Base-by-base conservation (phyloP, 2,329 filamentous ascomycete species). In the Aspergillus glaucus region DNA sequence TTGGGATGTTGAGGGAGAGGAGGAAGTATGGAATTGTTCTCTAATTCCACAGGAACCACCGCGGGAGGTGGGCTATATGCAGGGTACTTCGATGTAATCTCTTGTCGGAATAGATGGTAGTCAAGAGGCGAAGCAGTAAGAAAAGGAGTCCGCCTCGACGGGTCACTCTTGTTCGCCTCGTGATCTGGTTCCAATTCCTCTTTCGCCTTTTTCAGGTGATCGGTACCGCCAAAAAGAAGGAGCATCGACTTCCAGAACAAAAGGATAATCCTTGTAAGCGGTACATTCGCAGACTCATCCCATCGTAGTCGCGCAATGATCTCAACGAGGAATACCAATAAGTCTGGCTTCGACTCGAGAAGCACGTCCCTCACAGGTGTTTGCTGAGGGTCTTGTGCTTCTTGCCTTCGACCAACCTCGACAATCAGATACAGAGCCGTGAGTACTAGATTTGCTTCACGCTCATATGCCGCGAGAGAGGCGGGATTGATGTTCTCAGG, bases 31-130 rank as follows among this genome's bases (percentile, higher is more conserved):
- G 90, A 94, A 53, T 88, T 93, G 63, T 93, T 91, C 47, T 96
- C 91, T 17, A 88, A 80, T 65, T 97, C 92, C 12, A 97, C 77
- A 1, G 90, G 89, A 51, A 97, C 84, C 5, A 87, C 70, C 1
- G 88, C 86, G 46, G 83, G 85, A 2, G 93, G 93, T 2, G 93
- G 91, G 50, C 95, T 86, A 66, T 98, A 98, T 2, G 93, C 88
- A 9, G 93, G 93, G 65, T 98, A 98, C 70, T 98, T 98, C 2
- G 92, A 96, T 14, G 87, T 94, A 50, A 98, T 92, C 66, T 98
- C 93, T 66, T 96, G 92, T 32, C 93, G 85, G 64, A 98, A 98
- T 19, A 91, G 79, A 64, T 98, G 92, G 63, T 98, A 98, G 62
- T 98, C 93, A 9, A 98, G 74, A 4, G 93, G 93, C 1, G 92